Evolutionary conservation across 1,284 basidiomycete species (phyloP), one percentile per base, ranked within the genome.

Genomic region (Ceratobasidium sp.): DNA sequence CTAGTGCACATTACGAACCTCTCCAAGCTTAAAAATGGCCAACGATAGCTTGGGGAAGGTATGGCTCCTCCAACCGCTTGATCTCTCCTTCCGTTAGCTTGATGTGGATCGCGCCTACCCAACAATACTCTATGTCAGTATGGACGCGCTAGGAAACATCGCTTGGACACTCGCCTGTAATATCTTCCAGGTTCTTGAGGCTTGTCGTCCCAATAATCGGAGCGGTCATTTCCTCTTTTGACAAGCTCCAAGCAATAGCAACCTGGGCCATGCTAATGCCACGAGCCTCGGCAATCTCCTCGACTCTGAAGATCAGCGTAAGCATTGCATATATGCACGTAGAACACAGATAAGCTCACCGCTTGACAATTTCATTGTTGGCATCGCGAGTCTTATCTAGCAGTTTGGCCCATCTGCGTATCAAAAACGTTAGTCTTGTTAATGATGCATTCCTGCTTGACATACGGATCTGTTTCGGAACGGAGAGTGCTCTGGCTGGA

Each of bases 141-240:
- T 9, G 23, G 11, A 44, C 16, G 4, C 44, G 14, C 14, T 23
- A 14, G 11, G 66, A 28, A 26, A 21, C 21, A 26, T 23, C 11
- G 13, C 23, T 26, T 5, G 13, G 18, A 35, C 28, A 59, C 52
- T 61, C 21, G 69, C 75, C 41, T 30, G 87, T 80, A 63, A 85
- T 80, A 62, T 87, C 86, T 70, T 83, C 80, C 21, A 88, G 77
- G 77, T 87, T 86, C 76, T 85, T 80, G 8, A 87, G 77, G 59
- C 80, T 85, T 9, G 85, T 87, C 8, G 84, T 85, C 0, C 87
- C 87, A n/a, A 88, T 82, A 75, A 88, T 87, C 0, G 87, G 87
- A 8, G 86, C 86, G n/a, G 84, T 82, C 11, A 88, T 84, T 5
- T 43, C 11, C 4, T 72, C 50, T n/a, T 44, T 30, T 16, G 67